phyloP scores from a whole-genome alignment of 1,139 yeast genomes.

The Lodderomyces pseudojiufengensis region DNA sequence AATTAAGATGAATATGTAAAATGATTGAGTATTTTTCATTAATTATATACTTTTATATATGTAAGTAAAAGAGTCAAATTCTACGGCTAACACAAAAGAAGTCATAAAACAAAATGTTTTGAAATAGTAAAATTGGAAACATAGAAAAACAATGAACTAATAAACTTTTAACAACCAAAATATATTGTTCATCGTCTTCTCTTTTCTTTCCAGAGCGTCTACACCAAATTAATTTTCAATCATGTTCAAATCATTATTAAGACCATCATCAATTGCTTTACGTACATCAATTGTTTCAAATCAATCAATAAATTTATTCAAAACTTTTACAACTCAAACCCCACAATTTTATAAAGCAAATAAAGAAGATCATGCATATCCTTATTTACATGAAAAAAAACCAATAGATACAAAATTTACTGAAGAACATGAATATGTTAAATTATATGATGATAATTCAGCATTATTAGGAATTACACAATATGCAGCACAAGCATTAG shows the following conservation, averaged over 20 bases:
- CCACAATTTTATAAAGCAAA: slow-evolving; percentile 35
- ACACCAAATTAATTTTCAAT: not conserved
- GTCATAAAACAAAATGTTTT: no score
- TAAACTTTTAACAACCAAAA: no score
- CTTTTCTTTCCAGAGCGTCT: not conserved
- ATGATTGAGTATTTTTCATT: no score
- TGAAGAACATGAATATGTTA: slow-evolving; percentile 94
- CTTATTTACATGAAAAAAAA: slow-evolving; percentile 42
- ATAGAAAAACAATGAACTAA: no score
- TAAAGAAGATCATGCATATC: slow-evolving; percentile 49
- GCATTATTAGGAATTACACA: slow-evolving; percentile 89
- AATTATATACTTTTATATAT: no score
- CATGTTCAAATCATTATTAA: slow-evolving; percentile 15
- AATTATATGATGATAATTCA: slow-evolving; percentile 75
- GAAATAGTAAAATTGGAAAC: no score
- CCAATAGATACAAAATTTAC: slow-evolving; percentile 67
- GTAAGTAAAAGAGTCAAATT: no score
- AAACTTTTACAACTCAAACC: slow-evolving; percentile 7
- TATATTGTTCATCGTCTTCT: not conserved
- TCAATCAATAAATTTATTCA: slow-evolving; percentile 2
- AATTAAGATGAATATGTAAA: no score
- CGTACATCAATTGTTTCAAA: slow-evolving; percentile 7
- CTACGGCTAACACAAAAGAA: no score
- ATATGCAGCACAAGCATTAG: slow-evolving; percentile 97
- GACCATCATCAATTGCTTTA: slow-evolving; percentile 8